Evolutionary conservation across 2,329 filamentous ascomycete genomes (phyloP).

Genomic region (Diaporthe batatas): DNA sequence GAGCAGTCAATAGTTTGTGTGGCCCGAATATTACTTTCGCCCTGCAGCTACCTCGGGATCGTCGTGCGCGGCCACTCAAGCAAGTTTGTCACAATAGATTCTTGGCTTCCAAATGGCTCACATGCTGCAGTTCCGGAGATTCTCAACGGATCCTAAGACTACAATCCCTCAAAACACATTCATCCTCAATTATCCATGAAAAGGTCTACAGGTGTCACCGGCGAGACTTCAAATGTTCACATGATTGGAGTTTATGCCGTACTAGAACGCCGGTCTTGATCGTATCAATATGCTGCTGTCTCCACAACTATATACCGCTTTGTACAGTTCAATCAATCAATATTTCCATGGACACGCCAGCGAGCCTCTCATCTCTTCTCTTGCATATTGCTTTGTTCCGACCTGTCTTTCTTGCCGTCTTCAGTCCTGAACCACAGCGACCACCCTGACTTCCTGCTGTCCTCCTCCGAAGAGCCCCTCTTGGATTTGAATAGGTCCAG

Average conservation of each 20-base stretch:
- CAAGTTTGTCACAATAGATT: too few relatives aligned
- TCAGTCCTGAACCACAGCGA: conserved; percentile 38
- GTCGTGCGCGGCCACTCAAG: too few relatives aligned
- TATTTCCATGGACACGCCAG: conserved; percentile 28
- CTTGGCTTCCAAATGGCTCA: too few relatives aligned
- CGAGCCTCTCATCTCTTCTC: conserved; percentile 21
- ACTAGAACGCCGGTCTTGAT: neutral
- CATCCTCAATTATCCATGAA: neutral
- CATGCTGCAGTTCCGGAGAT: too few relatives aligned
- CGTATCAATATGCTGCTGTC: neutral
- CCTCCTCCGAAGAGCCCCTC: conserved; percentile 30
- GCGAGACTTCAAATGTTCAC: neutral
- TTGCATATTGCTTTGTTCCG: neutral
- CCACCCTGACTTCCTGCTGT: conserved; percentile 34
- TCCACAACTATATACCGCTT: conserved; percentile 4
- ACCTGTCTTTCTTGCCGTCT: conserved; percentile 18
- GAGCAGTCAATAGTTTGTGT: too few relatives aligned
- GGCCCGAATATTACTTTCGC: too few relatives aligned
- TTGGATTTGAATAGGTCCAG: conserved; percentile 37
- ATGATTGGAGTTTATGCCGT: neutral
- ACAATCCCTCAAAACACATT: too few relatives aligned
- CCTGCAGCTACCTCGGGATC: too few relatives aligned
- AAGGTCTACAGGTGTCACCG: neutral
- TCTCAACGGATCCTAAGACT: too few relatives aligned
- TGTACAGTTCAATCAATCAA: neutral